Evolutionary conservation across 2,329 filamentous ascomycete species (phyloP), one percentile per base, ranked within the genome.

Genomic region (Talaromyces sp.): DNA sequence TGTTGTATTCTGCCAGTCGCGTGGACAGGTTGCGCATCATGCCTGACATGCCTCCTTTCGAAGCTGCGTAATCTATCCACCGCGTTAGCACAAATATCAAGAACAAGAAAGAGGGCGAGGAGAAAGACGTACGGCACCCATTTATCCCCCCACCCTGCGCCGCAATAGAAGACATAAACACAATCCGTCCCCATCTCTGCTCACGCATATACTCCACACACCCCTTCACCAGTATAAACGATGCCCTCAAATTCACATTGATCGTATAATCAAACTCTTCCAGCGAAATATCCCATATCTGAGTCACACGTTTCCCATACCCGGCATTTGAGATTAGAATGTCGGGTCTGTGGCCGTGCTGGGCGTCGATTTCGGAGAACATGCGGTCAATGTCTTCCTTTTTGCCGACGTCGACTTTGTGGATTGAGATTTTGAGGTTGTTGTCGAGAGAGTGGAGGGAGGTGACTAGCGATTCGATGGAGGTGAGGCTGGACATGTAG

Each of bases 241-340:
- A 83, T 5, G 88, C 85, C 40, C 86, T 81, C 49, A 89, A 78
- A 72, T 90, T 90, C 65, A 89, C 81, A 65, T 81, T 84, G 56
- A 89, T 77, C 4, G 85, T 89, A 70, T 85, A 79, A 71, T 90
- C 87, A 72, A 88, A 90, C 72, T 90, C 87, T 61, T 87, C 85
- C 27, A 89, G 73, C 6, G 82, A 80, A 67, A 90, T 89, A 65
- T 89, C 87, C 71, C 82, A 79, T 58, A 87, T 81, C 27, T 81
- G 75, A 0, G 78, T 74, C 65, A 88, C 84, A n/a, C 87, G 81
- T 71, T 87, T 87, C 47, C 88, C 88, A 68, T 88, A 83, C 0
- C 88, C 88, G 1, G 89, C 89, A 70, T 91, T 91, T 10, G 84
- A 85, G 29, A 91, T 75, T 2, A 91, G 78, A 25, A 91, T 89